Percentiles rank a stretch among this genome's conserved stretches.
Evolutionary conservation across 1,139 yeast genomes (phyloP).

Genomic region (Suhomyces maxii): DNA sequence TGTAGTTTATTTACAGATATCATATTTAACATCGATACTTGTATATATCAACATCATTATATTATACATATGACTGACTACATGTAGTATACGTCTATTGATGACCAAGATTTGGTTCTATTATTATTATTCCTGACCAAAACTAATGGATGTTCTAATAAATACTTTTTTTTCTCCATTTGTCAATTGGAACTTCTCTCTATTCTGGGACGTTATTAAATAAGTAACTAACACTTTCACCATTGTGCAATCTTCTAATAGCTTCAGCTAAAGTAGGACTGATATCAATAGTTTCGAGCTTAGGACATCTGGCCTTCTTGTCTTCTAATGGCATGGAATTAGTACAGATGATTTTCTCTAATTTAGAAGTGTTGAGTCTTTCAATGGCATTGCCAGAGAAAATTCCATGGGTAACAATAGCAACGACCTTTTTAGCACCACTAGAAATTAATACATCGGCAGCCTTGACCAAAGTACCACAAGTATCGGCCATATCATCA

Average conservation of each 20-base stretch:
- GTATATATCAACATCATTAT: background rate
- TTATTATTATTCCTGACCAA: too few species aligned
- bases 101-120: background rate
- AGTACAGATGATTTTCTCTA: conserved; percentile 68
- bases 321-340: conserved; percentile 72
- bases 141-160: too few species aligned
- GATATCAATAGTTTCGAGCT: conserved; percentile 67
- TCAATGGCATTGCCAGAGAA: conserved; percentile 71
- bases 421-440: conserved; percentile 73
- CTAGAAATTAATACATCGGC: conserved; percentile 60
- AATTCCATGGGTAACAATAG: conserved; percentile 79
- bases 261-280: conserved; percentile 78
- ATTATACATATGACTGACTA: background rate
- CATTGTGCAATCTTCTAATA: conserved; percentile 80
- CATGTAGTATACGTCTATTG: background rate
- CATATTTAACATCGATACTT: background rate
- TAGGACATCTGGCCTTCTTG: conserved; percentile 48
- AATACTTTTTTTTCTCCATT: too few species aligned
- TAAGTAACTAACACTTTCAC: conserved; percentile 90
- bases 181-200: background rate
- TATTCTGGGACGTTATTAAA: conserved; percentile 62
- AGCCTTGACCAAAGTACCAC: conserved; percentile 79
- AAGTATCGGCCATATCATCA: conserved; percentile 85
- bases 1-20: background rate
- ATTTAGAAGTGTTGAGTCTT: conserved; percentile 55